Conservation (phyloP, 257 asterid genomes). For the Fraxinus quadrangulata region DNA sequence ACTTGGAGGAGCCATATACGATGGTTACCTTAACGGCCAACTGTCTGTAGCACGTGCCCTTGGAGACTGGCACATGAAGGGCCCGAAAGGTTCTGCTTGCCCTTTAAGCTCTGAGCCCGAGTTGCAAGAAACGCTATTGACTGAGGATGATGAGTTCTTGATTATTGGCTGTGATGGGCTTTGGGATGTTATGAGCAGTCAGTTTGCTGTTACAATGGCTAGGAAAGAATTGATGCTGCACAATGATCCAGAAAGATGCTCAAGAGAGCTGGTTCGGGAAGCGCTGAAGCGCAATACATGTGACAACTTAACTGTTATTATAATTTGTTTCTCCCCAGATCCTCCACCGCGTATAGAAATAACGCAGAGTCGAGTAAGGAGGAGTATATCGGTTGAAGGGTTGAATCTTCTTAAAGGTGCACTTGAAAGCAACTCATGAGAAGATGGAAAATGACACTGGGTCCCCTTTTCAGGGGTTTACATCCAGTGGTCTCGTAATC, state of each 20-base stretch:
- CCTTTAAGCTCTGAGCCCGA: constrained; percentile 92
- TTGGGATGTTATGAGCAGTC: constrained; percentile 98
- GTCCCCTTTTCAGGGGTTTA: not conserved
- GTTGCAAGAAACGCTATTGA: constrained; percentile 60
- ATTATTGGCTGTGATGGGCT: constrained; percentile 92
- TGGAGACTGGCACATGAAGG: constrained; percentile 99
- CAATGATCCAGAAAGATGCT: constrained; percentile 86
- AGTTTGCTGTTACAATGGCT: constrained; percentile 80
- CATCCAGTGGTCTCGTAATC: not conserved
- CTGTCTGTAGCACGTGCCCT: constrained; percentile 87
- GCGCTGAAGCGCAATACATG: constrained; percentile 83
- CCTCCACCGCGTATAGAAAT: constrained; percentile 81
- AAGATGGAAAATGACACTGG: not conserved
- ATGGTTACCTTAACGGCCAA: constrained; percentile 89
- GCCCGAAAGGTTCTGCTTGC: constrained; percentile 67
- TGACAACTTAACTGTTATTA: constrained; percentile 75
- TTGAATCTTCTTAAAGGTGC: constrained; percentile 80
- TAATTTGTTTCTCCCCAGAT: constrained; percentile 80
- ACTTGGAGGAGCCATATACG: constrained; percentile 85
- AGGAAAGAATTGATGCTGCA: constrained; percentile 87
- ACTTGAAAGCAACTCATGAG: constrained; percentile 53
- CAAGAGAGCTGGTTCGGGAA: constrained; percentile 78
- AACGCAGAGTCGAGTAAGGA: constrained; percentile 48
- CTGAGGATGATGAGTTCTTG: constrained; percentile 87
- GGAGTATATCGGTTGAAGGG: constrained; percentile 89